Conservation (phyloP, 306 rosid genomes). For the Prosopis cineraria region DNA sequence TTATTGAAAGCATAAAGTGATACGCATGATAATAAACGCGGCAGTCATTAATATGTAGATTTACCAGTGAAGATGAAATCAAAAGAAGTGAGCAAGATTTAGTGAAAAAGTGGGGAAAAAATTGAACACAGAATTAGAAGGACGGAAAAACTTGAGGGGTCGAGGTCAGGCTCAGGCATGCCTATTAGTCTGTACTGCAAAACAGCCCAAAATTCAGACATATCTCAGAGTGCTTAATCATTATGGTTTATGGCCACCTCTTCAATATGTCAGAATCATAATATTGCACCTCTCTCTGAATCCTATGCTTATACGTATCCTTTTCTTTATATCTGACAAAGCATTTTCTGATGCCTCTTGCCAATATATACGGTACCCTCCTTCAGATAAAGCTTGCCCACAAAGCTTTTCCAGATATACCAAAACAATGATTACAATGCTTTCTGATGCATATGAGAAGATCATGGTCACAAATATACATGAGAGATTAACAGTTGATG, state of each 20-base stretch:
- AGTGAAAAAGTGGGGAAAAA: background rate
- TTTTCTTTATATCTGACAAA: slow-evolving; percentile 18
- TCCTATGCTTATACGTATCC: too few relatives aligned
- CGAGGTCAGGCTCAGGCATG: slow-evolving; percentile 19
- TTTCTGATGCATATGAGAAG: background rate
- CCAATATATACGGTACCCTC: background rate
- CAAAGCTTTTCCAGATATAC: background rate
- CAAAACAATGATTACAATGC: background rate
- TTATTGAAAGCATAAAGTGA: too few relatives aligned
- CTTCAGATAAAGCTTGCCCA: background rate
- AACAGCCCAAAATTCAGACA: background rate
- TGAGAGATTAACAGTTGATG: background rate
- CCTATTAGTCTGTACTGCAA: background rate
- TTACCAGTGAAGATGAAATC: background rate
- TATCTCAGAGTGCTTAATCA: slow-evolving; percentile 9
- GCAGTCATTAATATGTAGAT: background rate
- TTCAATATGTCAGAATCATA: slow-evolving; percentile 9
- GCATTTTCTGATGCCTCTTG: background rate
- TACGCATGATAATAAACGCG: background rate
- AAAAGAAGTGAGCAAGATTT: background rate
- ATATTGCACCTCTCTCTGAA: too few relatives aligned
- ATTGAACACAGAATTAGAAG: slow-evolving; percentile 18
- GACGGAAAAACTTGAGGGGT: background rate
- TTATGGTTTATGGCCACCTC: slow-evolving; percentile 18
- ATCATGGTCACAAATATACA: background rate